phyloP scores from a whole-genome alignment of 495 filamentous ascomycete genomes.

The Aspergillus taichungensis region DNA sequence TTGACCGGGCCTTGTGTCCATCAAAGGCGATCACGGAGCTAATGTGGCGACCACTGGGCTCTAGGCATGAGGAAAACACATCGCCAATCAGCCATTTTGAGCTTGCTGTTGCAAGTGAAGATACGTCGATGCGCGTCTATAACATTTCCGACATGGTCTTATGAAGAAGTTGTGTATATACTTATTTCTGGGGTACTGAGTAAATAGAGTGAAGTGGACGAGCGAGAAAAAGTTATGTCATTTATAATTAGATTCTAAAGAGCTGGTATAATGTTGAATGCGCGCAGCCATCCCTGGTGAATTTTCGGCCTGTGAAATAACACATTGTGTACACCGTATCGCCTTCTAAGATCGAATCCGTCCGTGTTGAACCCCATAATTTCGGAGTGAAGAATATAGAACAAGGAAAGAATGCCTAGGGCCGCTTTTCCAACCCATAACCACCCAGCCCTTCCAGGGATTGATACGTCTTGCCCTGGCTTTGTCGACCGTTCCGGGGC shows the following conservation, averaged over 20 bases:
- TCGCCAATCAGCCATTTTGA: constrained; percentile 23
- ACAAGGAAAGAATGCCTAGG: constrained; percentile 9
- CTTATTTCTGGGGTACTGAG: not conserved
- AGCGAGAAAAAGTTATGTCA: constrained; percentile 6
- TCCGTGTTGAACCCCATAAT: constrained; percentile 25
- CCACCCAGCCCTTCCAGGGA: constrained; percentile 62
- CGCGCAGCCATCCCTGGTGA: constrained; percentile 11
- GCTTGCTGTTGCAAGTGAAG: constrained; percentile 75
- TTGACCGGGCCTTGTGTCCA: constrained; percentile 44
- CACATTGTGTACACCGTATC: constrained; percentile 19
- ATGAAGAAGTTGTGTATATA: constrained; percentile 16
- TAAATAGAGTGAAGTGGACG: not conserved
- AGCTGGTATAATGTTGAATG: constrained; percentile 27
- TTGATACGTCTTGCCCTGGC: constrained; percentile 64
- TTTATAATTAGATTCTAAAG: constrained; percentile 25
- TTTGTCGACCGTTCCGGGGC: constrained; percentile 52
- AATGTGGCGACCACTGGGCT: constrained; percentile 57
- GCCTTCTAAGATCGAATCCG: constrained; percentile 19
- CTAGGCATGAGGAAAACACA: not conserved
- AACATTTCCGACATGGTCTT: constrained; percentile 34
- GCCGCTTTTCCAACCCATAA: constrained; percentile 66
- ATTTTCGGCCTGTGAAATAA: constrained; percentile 16
- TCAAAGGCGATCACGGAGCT: constrained; percentile 68
- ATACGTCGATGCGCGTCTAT: constrained; percentile 71
- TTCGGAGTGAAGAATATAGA: constrained; percentile 8